Conservation (phyloP, 768 basidiomycete genomes). For the Neoboletus subvelutipes region DNA sequence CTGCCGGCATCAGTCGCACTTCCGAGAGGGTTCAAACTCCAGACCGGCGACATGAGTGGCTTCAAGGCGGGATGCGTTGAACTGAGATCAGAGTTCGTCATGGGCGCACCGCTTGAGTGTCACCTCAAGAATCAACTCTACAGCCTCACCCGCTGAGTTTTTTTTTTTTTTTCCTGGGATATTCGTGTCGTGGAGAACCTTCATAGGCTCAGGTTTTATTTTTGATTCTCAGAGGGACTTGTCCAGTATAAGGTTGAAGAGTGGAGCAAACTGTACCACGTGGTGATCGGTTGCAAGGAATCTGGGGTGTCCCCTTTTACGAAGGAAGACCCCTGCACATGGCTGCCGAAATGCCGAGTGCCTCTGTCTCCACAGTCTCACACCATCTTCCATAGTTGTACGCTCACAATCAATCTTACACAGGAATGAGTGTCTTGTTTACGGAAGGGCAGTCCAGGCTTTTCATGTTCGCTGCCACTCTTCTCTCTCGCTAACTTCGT, state of each 20-base stretch:
- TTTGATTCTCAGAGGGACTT: not conserved
- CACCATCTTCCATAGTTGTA: conserved; percentile 30
- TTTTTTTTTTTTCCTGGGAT: not conserved
- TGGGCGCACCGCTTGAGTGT: not conserved
- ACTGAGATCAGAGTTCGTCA: not conserved
- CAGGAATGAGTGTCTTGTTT: conserved; percentile 32
- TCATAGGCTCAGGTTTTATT: not conserved
- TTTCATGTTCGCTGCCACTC: conserved; percentile 20
- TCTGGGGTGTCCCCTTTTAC: conserved; percentile 28
- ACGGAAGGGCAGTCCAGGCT: conserved; percentile 25
- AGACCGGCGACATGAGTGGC: not conserved
- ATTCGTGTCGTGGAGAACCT: not conserved
- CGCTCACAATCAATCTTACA: conserved; percentile 32
- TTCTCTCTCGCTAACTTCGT: conserved; percentile 17
- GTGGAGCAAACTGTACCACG: conserved; percentile 27
- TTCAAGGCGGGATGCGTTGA: not conserved
- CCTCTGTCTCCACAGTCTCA: conserved; percentile 36
- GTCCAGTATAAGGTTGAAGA: not conserved
- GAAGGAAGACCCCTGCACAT: conserved; percentile 6
- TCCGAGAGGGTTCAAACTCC: not conserved
- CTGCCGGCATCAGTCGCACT: not conserved
- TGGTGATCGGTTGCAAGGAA: conserved; percentile 22
- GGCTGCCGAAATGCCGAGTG: conserved; percentile 35
- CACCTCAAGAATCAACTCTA: not conserved
- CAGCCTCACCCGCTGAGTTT: not conserved